These are phyloP conservation scores for Apiospora kogelbergensis DNA, from an alignment of 2,329 filamentous ascomycete genomes.

Conservation along the genomic window DNA sequence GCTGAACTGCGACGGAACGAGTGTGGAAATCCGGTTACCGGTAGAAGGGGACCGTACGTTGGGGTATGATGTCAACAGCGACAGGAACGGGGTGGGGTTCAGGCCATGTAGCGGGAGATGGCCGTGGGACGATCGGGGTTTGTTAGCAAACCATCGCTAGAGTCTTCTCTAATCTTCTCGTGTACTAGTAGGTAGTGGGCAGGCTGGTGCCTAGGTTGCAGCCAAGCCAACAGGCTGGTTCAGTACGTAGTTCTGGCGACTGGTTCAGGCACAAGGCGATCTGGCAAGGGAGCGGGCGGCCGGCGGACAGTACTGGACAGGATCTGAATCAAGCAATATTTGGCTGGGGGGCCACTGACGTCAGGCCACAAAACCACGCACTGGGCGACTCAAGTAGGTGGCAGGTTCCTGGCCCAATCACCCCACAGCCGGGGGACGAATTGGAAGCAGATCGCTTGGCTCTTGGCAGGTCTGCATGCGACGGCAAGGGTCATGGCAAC, in stretches of 20 bases:
- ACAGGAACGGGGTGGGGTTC: neutral
- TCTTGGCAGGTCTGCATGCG: slow-evolving; percentile 3
- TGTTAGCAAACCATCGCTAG: neutral
- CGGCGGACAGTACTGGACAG: neutral
- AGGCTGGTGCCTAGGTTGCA: too few species aligned
- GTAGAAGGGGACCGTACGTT: neutral
- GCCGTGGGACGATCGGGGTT: neutral
- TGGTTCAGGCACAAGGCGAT: neutral
- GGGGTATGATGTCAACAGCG: neutral
- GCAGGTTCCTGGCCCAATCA: neutral
- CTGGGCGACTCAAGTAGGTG: neutral
- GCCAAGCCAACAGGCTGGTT: too few species aligned
- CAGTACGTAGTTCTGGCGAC: too few species aligned
- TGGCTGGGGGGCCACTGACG: neutral
- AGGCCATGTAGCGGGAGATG: neutral
- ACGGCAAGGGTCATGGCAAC: neutral
- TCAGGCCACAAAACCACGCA: neutral
- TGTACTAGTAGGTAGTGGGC: neutral
- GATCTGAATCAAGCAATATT: neutral
- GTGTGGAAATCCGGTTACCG: neutral
- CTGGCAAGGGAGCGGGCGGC: too few species aligned
- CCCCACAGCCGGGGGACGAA: neutral
- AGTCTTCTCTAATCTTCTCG: neutral
- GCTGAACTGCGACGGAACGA: neutral
- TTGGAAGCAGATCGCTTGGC: neutral